phyloP scores from a whole-genome alignment of 768 basidiomycete species.

The Kwoniella heveanensis region DNA sequence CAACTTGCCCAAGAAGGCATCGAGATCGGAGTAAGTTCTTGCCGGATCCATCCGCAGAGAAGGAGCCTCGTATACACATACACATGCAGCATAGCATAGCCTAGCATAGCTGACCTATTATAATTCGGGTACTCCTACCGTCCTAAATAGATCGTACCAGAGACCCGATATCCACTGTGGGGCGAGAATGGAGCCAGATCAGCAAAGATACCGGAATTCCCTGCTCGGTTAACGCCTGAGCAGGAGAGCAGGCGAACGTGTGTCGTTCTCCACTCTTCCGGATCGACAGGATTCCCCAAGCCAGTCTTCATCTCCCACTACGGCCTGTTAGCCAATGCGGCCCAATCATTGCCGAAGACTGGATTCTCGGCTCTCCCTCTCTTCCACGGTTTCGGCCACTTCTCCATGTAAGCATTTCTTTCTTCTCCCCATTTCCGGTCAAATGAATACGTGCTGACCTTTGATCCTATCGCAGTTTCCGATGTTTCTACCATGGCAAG shows the following conservation, averaged over 20 bases:
- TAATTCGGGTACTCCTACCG: background rate
- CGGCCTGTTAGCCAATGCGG: constrained; percentile 42
- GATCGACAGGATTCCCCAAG: constrained; percentile 54
- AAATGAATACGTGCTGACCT: constrained; percentile 12
- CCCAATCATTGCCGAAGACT: constrained; percentile 37
- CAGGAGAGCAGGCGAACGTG: constrained; percentile 40
- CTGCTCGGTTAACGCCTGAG: constrained; percentile 40
- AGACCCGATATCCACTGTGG: constrained; percentile 59
- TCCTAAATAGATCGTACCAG: constrained; percentile 36
- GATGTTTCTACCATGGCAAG: constrained; percentile 52
- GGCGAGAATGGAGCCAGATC: constrained; percentile 56
- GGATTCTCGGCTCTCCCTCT: constrained; percentile 51
- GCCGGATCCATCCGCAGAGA: constrained; percentile 1
- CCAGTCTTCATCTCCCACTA: constrained; percentile 51
- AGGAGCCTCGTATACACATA: too few species aligned
- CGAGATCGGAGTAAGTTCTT: constrained; percentile 23
- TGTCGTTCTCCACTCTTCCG: constrained; percentile 51
- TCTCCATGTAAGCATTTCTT: constrained; percentile 43
- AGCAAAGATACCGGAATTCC: constrained; percentile 36
- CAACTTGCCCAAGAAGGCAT: constrained; percentile 47
- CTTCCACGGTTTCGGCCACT: constrained; percentile 54
- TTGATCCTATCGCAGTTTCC: constrained; percentile 42
- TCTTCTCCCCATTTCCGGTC: too few species aligned
- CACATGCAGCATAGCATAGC: background rate
- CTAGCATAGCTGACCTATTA: background rate